A percentile compares a stretch with the other conserved stretches of the same genome.
Evolutionary conservation across 805 yeast species (phyloP).

Genomic region (Nakazawaea siamensis): DNA sequence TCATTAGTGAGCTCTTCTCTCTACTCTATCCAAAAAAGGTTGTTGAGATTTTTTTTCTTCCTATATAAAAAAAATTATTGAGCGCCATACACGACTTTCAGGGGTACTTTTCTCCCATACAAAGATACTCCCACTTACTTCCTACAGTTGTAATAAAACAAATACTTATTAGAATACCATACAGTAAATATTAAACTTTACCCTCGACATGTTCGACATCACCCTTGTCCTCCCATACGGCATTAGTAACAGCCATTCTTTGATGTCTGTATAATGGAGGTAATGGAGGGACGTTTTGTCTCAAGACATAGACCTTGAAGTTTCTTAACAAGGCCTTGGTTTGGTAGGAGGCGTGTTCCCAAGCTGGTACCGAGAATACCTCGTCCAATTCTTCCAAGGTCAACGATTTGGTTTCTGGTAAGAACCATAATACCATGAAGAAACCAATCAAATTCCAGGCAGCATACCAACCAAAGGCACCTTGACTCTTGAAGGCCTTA

Average conservation of each 20-base stretch:
- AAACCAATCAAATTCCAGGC: conserved; percentile 74
- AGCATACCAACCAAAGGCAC: conserved; percentile 86
- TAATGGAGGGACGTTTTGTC: conserved; percentile 36
- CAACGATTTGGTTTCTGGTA: conserved; percentile 66
- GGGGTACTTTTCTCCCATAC: no score
- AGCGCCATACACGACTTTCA: no score
- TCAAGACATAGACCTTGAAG: conserved; percentile 39
- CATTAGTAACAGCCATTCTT: conserved; percentile 51
- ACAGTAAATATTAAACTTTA: not conserved
- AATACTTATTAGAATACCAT: no score
- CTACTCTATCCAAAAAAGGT: no score
- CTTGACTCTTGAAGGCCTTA: conserved; percentile 62
- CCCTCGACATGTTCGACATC: conserved; percentile 45
- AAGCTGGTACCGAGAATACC: conserved; percentile 54
- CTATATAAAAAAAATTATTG: no score
- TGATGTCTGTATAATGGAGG: conserved; percentile 51
- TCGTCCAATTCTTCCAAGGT: conserved; percentile 74
- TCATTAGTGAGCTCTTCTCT: no score
- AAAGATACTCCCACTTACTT: no score
- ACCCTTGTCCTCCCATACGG: conserved; percentile 56
- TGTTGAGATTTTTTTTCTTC: no score
- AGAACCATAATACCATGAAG: conserved; percentile 60
- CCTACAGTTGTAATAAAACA: no score
- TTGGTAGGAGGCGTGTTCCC: conserved; percentile 45
- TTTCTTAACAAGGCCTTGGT: conserved; percentile 30